phyloP scores from a whole-genome alignment of 306 rosid genomes.

The Gleditsia sinensis region DNA sequence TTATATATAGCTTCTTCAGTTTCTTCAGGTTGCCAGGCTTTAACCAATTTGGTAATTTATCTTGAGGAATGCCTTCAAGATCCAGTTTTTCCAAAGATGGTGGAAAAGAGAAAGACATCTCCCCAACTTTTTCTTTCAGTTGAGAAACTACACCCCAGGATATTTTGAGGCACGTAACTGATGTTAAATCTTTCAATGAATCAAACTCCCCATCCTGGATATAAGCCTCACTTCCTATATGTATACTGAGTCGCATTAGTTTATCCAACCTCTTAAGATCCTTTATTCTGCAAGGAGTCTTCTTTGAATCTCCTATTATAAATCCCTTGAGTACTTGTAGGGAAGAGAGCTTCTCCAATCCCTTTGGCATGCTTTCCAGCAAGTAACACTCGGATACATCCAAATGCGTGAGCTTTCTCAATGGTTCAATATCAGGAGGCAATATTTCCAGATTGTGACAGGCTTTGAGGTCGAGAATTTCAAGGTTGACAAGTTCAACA shows the following conservation, averaged over 20 bases:
- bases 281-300: conserved; percentile 1
- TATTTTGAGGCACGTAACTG: conserved; percentile 30
- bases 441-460: conserved; percentile 37
- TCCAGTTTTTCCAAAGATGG: background rate
- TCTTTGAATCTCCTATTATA: conserved; percentile 5
- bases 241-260: conserved; percentile 28
- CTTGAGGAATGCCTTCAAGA: conserved; percentile 17
- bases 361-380: conserved; percentile 46
- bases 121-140: background rate
- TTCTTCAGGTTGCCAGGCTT: background rate
- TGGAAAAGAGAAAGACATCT: background rate
- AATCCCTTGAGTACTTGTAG: conserved; percentile 53
- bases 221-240: conserved; percentile 27
- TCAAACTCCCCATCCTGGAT: background rate
- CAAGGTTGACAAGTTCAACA: background rate
- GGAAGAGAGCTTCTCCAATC: conserved; percentile 28
- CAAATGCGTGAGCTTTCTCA: conserved; percentile 43
- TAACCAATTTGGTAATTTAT: background rate
- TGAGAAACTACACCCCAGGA: conserved; percentile 31
- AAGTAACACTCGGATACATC: conserved; percentile 48
- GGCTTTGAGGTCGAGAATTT: conserved; percentile 34
- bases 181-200: background rate
- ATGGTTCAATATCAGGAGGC: conserved; percentile 29
- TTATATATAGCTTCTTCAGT: conserved; percentile 23
- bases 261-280: conserved; percentile 6